phyloP scores from a whole-genome alignment of 2,329 filamentous ascomycete species.

The Mariannaea sp. region DNA sequence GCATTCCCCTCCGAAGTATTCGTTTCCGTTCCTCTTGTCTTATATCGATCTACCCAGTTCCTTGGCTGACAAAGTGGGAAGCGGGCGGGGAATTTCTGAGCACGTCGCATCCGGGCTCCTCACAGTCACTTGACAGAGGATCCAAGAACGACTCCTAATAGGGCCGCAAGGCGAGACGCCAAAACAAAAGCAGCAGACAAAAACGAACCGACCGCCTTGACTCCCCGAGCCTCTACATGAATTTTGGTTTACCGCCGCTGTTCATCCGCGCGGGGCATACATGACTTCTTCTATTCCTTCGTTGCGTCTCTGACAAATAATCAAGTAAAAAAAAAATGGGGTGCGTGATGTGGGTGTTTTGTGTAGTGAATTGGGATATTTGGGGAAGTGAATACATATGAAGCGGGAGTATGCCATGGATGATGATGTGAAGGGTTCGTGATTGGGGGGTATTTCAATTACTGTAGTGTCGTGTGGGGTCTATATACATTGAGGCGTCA shows the following conservation, averaged over 20 bases:
- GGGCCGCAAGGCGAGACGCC: conserved; percentile 27
- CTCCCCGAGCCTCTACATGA: conserved; percentile 50
- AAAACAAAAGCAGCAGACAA: conserved; percentile 29
- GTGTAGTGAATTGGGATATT: conserved; percentile 20
- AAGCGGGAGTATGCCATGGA: conserved; percentile 27
- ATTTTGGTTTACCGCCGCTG: conserved; percentile 45
- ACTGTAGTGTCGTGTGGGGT: conserved; percentile 44
- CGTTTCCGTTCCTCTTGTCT: conserved; percentile 7
- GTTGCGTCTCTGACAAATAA: conserved; percentile 35
- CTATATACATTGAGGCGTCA: conserved; percentile 48
- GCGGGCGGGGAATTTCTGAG: conserved; percentile 29
- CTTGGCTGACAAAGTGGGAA: conserved; percentile 17
- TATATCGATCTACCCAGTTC: conserved; percentile 21
- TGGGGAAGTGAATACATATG: conserved; percentile 33
- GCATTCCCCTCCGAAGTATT: conserved; percentile 28
- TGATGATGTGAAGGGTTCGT: conserved; percentile 41
- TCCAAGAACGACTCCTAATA: conserved; percentile 34
- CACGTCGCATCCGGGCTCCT: conserved; percentile 29
- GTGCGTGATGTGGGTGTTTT: conserved; percentile 34
- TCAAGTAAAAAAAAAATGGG: conserved; percentile 34
- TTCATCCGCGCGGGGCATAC: conserved; percentile 45
- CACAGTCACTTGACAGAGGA: conserved; percentile 46
- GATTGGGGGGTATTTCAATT: conserved; percentile 47
- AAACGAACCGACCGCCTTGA: conserved; percentile 44
- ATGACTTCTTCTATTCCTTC: conserved; percentile 50